Evolutionary conservation across 108 stramenopile genomes (phyloP), one percentile per base, ranked within the genome.

Genomic region (Cyclotella choctawhatcheeana): DNA sequence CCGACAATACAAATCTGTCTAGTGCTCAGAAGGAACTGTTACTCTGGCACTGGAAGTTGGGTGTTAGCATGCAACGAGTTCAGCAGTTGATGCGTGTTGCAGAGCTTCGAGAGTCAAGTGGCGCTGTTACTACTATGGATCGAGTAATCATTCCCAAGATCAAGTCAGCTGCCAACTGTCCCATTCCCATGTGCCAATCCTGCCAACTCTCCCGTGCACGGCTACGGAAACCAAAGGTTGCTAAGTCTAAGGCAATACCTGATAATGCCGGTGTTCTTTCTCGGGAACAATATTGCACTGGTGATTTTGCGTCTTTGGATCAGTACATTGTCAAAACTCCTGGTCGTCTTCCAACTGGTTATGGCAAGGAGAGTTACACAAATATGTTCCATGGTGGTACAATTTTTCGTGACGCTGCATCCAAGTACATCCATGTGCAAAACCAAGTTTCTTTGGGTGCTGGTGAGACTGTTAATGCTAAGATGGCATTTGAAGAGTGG

Each of bases 401-500:
- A 0, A 71, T 86, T 33, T 86, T 86, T 34, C 16, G 30, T 21
- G 79, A 86, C 48, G 60, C 73, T 44, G 82, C 79, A 2, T 51
- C 59, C 6, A 40, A 17, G 18, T 18, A 37, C 20, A 61, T 34
- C 37, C 59, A 61, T 61, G 59, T 34, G 4, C 35, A 61, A 20
- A 61, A 61, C 37, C 50, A 66, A 34, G 65, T 66, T 7, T 66
- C 64, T 2, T 30, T 76, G 34, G n/a, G 56, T 37, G 37, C 64
- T 40, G 64, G 64, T 40, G 64, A 74, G n/a, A 74, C 73, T 1
- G 37, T 74, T 3, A n/a, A 26, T 27, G 14, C 64, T 13, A 75
- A 75, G 26, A 5, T 37, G 5, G 17, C 2, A n/a, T 75, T 76
- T 43, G 75, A 73, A 40, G 12, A 64, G 18, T 63, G 53, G 53